A percentile compares a stretch with the other conserved stretches of the same genome.
These are phyloP conservation scores for Bertia moriformis DNA, from an alignment of 2,329 filamentous ascomycete genomes.

Conservation along the genomic window DNA sequence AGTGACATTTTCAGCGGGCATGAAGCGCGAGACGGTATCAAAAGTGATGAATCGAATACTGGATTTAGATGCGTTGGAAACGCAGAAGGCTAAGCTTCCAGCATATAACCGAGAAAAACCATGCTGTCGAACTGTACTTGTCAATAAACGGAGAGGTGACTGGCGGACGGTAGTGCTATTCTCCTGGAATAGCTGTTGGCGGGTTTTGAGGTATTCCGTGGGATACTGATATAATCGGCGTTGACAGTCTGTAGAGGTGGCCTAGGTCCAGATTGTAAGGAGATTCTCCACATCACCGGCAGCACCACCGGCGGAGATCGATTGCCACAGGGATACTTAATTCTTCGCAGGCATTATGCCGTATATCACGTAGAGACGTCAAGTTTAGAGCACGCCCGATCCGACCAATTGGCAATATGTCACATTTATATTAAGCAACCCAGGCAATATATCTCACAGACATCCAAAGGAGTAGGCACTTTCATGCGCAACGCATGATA, in stretches of 20 bases:
- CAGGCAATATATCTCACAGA: too few species aligned
- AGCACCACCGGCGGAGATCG: slow-evolving; percentile 2
- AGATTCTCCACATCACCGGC: slow-evolving; percentile 2
- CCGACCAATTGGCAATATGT: too few species aligned
- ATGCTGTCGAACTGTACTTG: slow-evolving; percentile 1
- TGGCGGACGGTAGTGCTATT: not conserved
- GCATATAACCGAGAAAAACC: slow-evolving; percentile 5
- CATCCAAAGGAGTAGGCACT: too few species aligned
- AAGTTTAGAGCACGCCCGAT: too few species aligned
- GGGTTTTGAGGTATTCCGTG: slow-evolving; percentile 5
- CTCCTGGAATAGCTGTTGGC: slow-evolving; percentile 5
- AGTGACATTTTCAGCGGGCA: slow-evolving; percentile 3
- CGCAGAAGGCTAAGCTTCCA: slow-evolving; percentile 6
- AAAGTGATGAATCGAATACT: slow-evolving; percentile 11
- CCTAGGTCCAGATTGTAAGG: slow-evolving; percentile 1
- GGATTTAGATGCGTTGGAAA: slow-evolving; percentile 7
- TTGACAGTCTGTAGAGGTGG: too few species aligned
- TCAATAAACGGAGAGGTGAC: slow-evolving; percentile 3
- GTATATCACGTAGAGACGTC: too few species aligned
- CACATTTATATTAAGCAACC: too few species aligned
- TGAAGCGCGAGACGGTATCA: slow-evolving; percentile 5
- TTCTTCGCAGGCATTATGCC: too few species aligned
- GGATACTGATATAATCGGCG: too few species aligned
- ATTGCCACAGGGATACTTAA: not conserved
- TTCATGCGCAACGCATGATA: too few species aligned